Base-by-base conservation (phyloP, 768 basidiomycete genomes). In the Lyophyllum atratum region DNA sequence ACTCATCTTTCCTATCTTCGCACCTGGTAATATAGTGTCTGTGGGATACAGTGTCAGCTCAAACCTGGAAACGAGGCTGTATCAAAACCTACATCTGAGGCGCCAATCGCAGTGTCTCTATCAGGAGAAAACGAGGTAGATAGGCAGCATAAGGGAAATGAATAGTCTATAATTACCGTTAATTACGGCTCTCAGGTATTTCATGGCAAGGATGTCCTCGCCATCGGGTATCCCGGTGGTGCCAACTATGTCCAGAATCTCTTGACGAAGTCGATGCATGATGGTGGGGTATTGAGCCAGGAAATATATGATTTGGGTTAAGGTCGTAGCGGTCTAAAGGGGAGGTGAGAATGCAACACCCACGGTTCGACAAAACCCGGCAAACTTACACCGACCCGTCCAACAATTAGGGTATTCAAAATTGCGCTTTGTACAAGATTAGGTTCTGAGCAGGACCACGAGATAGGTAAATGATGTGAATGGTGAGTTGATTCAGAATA, bases 291-390 rank as follows among this genome's bases (percentile, higher is more conserved):
- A 71, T 64, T 74, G 69, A 21, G 80, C 68, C 34, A 85, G 72
- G 59, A 77, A 68, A 65, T 84, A 84, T 2, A 78, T 61, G 2
- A 71, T 69, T 52, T 74, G 80, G 2, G 75, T 81, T 46, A 84
- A 64, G 1, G 73, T 73, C 26, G 71, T 71, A 8, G 80, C 76
- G 21, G 78, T 80, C 80, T 79, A 26, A 33, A 33, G 2, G 39
- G 37, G 19, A 37, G 43, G 1, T 44, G 10, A 47, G 45, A 25
- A 25, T 11, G 24, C 15, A 31, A 33, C n/a, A 42, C 2, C 29
- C 40, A 10, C 42, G 22, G 26, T 34, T 11, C 17, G 2, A 19
- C 1, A 4, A n/a, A 37, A 37, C 14, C 34, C 12, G 34, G 17
- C 4, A 37, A 2, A 61, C 67, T 59, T 44, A 77, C 77, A 19